Conservation (phyloP, 352 stramenopile genomes). For the Pythium rhizo-oryzae region DNA sequence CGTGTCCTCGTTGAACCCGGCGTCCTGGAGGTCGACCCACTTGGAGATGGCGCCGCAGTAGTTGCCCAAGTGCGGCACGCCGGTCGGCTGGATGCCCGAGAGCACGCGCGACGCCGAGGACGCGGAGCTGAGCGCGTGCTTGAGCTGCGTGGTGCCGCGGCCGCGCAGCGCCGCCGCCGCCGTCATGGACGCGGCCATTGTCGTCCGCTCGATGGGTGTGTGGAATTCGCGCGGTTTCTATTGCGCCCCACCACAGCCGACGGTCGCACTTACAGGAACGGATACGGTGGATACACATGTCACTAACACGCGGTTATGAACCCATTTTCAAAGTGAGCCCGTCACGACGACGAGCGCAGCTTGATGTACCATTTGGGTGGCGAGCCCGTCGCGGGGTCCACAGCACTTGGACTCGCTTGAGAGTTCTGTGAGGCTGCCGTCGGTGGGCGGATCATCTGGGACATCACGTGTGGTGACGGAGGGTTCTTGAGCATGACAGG, state of each 20-base stretch:
- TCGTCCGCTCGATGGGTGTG: neutral
- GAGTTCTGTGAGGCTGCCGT: conserved; percentile 10
- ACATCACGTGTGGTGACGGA: conserved; percentile 24
- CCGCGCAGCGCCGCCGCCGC: conserved; percentile 17
- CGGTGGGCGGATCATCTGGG: conserved; percentile 52
- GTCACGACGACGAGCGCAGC: conserved; percentile 37
- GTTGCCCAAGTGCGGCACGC: conserved; percentile 98
- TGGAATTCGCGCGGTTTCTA: conserved; percentile 18
- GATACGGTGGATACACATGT: conserved; percentile 8
- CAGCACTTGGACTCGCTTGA: neutral
- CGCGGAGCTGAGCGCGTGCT: conserved; percentile 12
- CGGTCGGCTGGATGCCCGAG: conserved; percentile 98
- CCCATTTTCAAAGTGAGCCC: conserved; percentile 2
- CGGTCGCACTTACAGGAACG: conserved; percentile 3
- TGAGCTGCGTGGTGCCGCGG: conserved; percentile 14
- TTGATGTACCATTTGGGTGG: conserved; percentile 72
- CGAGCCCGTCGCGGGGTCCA: neutral
- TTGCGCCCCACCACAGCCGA: conserved; percentile 1
- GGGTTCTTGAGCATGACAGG: conserved; percentile 27
- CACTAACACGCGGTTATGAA: conserved; percentile 15
- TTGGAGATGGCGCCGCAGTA: conserved; percentile 98
- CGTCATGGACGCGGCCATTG: conserved; percentile 15
- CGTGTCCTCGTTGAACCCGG: conserved; percentile 15
- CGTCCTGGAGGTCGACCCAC: conserved; percentile 96
- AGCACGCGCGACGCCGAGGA: conserved; percentile 74